These are phyloP conservation scores for Lasiosphaeria miniovina DNA, from an alignment of 495 filamentous ascomycete genomes.

Conservation along the genomic window DNA sequence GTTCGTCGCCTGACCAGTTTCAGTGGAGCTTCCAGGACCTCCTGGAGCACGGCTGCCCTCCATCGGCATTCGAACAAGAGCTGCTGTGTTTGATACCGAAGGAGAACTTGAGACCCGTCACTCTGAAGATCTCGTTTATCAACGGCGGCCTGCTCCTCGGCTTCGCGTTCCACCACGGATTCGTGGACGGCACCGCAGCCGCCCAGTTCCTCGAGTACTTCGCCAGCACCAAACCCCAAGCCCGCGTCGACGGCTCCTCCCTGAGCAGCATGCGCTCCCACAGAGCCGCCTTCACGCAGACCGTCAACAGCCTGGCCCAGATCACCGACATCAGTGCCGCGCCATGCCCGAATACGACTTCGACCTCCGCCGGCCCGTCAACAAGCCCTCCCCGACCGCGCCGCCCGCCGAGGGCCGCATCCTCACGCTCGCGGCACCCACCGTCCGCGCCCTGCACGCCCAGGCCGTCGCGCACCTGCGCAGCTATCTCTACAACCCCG, in stretches of 20 bases:
- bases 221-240: background rate
- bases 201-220: constrained; percentile 7
- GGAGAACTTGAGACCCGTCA: background rate
- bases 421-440: background rate
- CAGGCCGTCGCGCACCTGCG: background rate
- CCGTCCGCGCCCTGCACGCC: background rate
- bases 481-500: background rate
- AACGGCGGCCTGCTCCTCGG: constrained; percentile 15
- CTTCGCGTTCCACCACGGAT: constrained; percentile 16
- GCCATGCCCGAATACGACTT: constrained; percentile 13
- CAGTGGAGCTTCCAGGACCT: too few relatives aligned
- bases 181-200: constrained; percentile 12
- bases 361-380: background rate
- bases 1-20: too few relatives aligned
- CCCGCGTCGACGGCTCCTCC: too few relatives aligned
- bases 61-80: too few relatives aligned
- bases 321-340: background rate
- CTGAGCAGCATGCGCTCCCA: background rate
- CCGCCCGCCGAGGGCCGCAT: background rate
- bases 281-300: background rate
- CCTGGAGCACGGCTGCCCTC: too few relatives aligned
- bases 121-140: constrained; percentile 10
- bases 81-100: too few relatives aligned
- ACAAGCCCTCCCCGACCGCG: background rate
- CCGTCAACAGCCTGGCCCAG: background rate